Evolutionary conservation across 1,139 yeast genomes (phyloP), one percentile per base, ranked within the genome.

Genomic region (Hyphopichia pseudoburtonii): DNA sequence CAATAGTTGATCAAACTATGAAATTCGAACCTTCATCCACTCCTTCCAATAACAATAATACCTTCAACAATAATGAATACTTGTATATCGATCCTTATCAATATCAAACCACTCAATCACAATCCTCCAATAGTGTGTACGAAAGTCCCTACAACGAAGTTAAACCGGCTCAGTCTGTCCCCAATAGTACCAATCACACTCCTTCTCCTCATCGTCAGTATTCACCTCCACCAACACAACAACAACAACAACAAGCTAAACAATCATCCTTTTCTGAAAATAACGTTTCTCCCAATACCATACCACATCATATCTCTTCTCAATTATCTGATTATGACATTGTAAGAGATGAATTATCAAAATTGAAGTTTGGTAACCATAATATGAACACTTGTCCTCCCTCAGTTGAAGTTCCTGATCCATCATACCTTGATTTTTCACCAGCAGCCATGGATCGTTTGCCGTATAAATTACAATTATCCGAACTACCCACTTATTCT

Each of bases 401-500:
- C 1, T 41, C 60, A 3, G 56, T 67, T 16, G 56, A 57, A 17
- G 54, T 62, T 3, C 62, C 63, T 2, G 64, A 64, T 35, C 54
- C 64, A 3, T 52, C 64, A 7, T 63, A 64, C 38, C 56, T 70
- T 34, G 75, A 70, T 44, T 66, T 70, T 41, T 63, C 71, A 1
- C 55, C 58, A 1, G 58, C 57, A 25, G 44, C 62, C n/a, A 55
- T 68, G 63, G 56, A 62, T 10, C 53, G 59, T 10, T 64, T 84
- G 41, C 88, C 88, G 3, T 85, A 79, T 59, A 65, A 72, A 37
- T 53, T 90, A 41, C 62, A 64, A 22, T 65, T 89, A 1, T 64
- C 72, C 10, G 84, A 81, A 38, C 64, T 90, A 35, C 97, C 97
- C 1, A 62, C 75, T 9, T 80, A 80, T 49, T 87, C 96, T 8